phyloP scores from a whole-genome alignment of 768 basidiomycete species.

The Rhodotorula diobovata region DNA sequence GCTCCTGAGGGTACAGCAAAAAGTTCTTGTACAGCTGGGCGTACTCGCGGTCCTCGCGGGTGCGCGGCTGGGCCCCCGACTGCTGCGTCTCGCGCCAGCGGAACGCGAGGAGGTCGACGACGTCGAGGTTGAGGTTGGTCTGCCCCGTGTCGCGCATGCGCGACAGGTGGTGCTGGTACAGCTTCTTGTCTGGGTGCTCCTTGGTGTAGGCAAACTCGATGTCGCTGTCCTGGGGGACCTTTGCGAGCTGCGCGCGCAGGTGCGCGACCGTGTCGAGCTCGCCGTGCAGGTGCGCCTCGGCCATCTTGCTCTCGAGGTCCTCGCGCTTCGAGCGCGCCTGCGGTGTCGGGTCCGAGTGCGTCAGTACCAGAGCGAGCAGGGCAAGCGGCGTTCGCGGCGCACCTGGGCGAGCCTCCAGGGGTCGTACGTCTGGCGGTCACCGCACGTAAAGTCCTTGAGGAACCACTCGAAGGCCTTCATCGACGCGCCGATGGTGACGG shows the following conservation, averaged over 20 bases:
- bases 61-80: constrained; percentile 56
- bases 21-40: constrained; percentile 65
- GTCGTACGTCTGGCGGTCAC: constrained; percentile 59
- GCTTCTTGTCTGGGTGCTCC: constrained; percentile 42
- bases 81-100: constrained; percentile 22
- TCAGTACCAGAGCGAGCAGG: background rate
- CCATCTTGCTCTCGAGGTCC: constrained; percentile 30
- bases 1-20: constrained; percentile 91
- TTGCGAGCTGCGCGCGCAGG: constrained; percentile 45
- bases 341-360: constrained; percentile 53
- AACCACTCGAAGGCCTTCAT: constrained; percentile 89
- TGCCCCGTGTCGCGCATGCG: constrained; percentile 71
- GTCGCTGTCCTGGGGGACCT: constrained; percentile 12
- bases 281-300: constrained; percentile 31
- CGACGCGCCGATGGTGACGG: constrained; percentile 81
- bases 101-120: constrained; percentile 77
- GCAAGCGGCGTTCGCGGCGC: background rate
- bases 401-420: constrained; percentile 46
- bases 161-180: constrained; percentile 77
- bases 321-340: constrained; percentile 61
- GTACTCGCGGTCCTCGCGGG: constrained; percentile 56
- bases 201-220: constrained; percentile 40
- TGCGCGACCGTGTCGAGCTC: constrained; percentile 44
- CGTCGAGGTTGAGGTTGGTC: constrained; percentile 85
- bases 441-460: constrained; percentile 78